Evolutionary conservation across 768 basidiomycete genomes (phyloP).

Genomic region (Boletus vermiculosoides): DNA sequence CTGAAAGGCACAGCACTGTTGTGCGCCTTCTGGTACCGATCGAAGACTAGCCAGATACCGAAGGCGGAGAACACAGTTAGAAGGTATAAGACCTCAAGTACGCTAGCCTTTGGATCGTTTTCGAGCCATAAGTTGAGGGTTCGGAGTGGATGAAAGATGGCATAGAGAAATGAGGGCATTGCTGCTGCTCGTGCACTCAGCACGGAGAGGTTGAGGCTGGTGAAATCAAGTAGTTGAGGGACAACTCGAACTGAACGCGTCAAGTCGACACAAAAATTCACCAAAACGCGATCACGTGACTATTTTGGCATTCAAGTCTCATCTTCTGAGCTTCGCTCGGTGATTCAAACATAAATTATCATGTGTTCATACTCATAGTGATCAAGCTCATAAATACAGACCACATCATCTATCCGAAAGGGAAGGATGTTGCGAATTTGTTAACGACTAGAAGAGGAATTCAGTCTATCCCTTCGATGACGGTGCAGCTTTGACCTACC

Average conservation of each 20-base stretch:
- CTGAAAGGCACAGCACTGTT: conserved; percentile 74
- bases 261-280: not conserved
- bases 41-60: conserved; percentile 77
- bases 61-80: conserved; percentile 69
- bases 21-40: conserved; percentile 69
- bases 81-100: conserved; percentile 63
- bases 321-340: not conserved
- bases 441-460: not conserved
- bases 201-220: not conserved
- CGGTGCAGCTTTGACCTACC: not conserved
- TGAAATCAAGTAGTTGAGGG: not conserved
- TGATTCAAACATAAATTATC: not conserved
- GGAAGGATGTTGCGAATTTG: not conserved
- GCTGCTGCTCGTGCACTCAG: conserved; percentile 7
- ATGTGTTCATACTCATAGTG: not conserved
- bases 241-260: conserved; percentile 12
- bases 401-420: not conserved
- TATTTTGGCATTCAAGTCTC: not conserved
- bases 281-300: conserved; percentile 22
- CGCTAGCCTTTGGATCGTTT: conserved; percentile 46
- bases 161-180: conserved; percentile 36
- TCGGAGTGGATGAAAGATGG: conserved; percentile 50
- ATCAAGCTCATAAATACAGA: not conserved
- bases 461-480: not conserved
- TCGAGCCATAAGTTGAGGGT: conserved; percentile 49